Evolutionary conservation across 192 early-diverging fungal genomes (phyloP).

Genomic region (Coemansia sp.): DNA sequence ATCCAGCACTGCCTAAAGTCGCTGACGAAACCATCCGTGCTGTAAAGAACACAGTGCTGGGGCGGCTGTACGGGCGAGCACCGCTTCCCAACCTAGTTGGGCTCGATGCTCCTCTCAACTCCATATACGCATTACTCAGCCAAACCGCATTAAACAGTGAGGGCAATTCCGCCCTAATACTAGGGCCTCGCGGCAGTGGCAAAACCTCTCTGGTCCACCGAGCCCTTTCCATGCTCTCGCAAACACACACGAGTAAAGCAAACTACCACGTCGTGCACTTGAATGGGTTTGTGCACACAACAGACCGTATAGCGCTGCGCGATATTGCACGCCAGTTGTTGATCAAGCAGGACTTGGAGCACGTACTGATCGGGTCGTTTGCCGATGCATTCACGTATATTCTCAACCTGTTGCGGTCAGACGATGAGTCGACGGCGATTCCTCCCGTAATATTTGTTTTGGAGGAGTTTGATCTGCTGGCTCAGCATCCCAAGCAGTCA

Average conservation of each 20-base stretch:
- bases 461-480: conserved; percentile 93
- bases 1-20: background rate
- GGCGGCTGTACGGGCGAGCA: conserved; percentile 29
- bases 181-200: conserved; percentile 79
- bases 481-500: conserved; percentile 87
- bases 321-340: conserved; percentile 84
- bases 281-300: conserved; percentile 78
- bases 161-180: conserved; percentile 82
- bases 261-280: conserved; percentile 69
- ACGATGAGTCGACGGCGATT: conserved; percentile 6
- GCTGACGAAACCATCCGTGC: background rate
- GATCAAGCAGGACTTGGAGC: conserved; percentile 57
- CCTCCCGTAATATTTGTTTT: conserved; percentile 74
- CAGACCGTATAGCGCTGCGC: conserved; percentile 74
- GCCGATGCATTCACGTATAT: conserved; percentile 43
- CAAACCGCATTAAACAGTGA: conserved; percentile 55
- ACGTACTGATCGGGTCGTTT: conserved; percentile 43
- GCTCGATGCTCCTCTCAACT: conserved; percentile 22
- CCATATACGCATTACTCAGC: conserved; percentile 24
- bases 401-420: conserved; percentile 34
- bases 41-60: conserved; percentile 17
- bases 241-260: conserved; percentile 15
- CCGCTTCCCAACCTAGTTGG: conserved; percentile 36
- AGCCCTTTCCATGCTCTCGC: conserved; percentile 23
- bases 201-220: conserved; percentile 58